Evolutionary conservation across 169 alveolate genomes (phyloP).

Genomic region (Plasmodium fragile): DNA sequence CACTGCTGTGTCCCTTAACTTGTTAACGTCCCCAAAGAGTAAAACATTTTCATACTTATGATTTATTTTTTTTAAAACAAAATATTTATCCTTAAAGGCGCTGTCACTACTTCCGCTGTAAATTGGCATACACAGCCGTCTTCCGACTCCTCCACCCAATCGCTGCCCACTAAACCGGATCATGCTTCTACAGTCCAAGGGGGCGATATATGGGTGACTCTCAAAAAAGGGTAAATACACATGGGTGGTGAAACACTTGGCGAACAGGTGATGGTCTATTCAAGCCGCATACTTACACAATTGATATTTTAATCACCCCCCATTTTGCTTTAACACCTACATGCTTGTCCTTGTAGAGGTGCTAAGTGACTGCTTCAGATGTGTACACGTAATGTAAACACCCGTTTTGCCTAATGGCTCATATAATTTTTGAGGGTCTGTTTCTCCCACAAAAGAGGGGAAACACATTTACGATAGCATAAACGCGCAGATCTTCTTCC

Average conservation of each 20-base stretch:
- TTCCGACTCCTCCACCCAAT: constrained; percentile 70
- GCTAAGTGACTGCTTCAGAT: not conserved
- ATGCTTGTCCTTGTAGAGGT: not conserved
- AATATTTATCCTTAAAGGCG: constrained; percentile 49
- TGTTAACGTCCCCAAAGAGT: constrained; percentile 61
- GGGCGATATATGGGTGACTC: not conserved
- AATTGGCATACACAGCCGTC: constrained; percentile 68
- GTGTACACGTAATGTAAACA: not conserved
- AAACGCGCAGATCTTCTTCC: not conserved
- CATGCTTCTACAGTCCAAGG: constrained; percentile 3
- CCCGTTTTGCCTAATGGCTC: not conserved
- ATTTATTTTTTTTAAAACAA: constrained; percentile 75
- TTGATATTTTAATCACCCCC: not conserved
- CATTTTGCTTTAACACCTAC: not conserved
- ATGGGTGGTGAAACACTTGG: not conserved
- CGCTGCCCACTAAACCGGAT: not conserved
- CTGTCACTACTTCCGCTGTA: constrained; percentile 71
- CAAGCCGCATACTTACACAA: not conserved
- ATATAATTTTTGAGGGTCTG: not conserved
- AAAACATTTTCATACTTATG: constrained; percentile 71
- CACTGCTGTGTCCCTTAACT: constrained; percentile 57
- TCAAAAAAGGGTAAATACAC: not conserved
- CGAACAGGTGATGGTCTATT: not conserved
- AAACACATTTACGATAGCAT: not conserved
- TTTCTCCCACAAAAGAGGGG: not conserved